Percentiles rank a stretch among this genome's conserved stretches.
These are phyloP conservation scores for Ceratocystiopsis minuta DNA, from an alignment of 2,329 filamentous ascomycete species.

Conservation along the genomic window DNA sequence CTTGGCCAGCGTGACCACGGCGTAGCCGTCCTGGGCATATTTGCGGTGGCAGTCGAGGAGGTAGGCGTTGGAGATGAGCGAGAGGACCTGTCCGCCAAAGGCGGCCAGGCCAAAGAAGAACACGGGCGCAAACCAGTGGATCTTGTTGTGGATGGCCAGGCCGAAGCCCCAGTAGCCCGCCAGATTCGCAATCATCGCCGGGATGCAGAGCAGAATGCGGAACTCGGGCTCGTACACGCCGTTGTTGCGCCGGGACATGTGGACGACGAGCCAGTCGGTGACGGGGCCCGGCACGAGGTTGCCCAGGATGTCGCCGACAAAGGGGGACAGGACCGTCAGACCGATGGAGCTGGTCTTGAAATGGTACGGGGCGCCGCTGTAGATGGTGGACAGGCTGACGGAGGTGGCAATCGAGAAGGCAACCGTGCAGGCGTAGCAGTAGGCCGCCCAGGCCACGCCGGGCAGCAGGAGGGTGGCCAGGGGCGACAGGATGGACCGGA, in stretches of 20 bases:
- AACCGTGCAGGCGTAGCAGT: conserved; percentile 24
- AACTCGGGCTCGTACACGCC: conserved; percentile 38
- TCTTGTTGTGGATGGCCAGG: conserved; percentile 23
- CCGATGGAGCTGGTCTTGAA: conserved; percentile 30
- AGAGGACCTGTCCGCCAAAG: neutral
- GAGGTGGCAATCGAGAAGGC: conserved; percentile 23
- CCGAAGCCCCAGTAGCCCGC: conserved; percentile 31
- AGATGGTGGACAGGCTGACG: conserved; percentile 30
- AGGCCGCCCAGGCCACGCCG: conserved; percentile 29
- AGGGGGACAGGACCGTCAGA: conserved; percentile 31
- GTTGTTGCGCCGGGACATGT: conserved; percentile 27
- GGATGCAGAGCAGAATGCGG: conserved; percentile 23
- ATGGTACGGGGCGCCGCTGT: conserved; percentile 30
- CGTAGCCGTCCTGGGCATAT: conserved; percentile 1
- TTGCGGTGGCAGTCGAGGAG: conserved; percentile 2
- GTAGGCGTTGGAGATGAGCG: conserved; percentile 2
- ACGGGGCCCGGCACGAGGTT: conserved; percentile 26
- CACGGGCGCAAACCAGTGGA: conserved; percentile 30
- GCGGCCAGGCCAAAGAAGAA: conserved; percentile 1
- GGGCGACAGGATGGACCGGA: no score
- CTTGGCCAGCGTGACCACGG: no score
- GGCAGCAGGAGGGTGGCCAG: no score
- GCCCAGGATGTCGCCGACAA: conserved; percentile 28
- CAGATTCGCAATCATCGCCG: conserved; percentile 22
- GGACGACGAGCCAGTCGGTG: conserved; percentile 26